phyloP scores from a whole-genome alignment of 2,329 filamentous ascomycete species.

The Fusarium liriodendri region DNA sequence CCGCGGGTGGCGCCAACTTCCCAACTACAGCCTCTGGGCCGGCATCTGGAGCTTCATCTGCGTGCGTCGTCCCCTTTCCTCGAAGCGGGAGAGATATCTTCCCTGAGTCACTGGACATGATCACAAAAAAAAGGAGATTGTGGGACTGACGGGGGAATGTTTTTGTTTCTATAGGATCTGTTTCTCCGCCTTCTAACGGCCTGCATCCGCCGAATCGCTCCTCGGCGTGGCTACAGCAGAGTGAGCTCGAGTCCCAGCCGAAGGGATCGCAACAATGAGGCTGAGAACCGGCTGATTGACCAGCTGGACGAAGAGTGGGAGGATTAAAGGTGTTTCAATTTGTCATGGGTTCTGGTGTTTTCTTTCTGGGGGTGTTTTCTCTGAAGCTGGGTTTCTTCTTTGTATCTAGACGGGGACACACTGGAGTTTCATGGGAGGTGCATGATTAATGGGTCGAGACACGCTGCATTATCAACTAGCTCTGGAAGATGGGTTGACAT shows the following conservation, averaged over 20 bases:
- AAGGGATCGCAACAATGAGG: conserved; percentile 70
- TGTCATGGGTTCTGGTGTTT: conserved; percentile 9
- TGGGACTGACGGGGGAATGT: conserved; percentile 41
- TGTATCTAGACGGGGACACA: conserved; percentile 32
- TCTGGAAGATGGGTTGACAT: conserved; percentile 17
- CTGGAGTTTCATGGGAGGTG: conserved; percentile 38
- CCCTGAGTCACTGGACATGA: conserved; percentile 30
- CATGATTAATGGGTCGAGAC: conserved; percentile 26
- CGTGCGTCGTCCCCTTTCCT: conserved; percentile 58
- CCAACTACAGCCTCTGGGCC: conserved; percentile 94
- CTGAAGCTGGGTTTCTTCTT: conserved; percentile 13
- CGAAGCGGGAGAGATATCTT: conserved; percentile 46
- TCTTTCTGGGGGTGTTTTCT: conserved; percentile 4
- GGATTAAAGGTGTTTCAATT: conserved; percentile 59
- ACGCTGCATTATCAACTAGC: conserved; percentile 17
- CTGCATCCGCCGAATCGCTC: conserved; percentile 74
- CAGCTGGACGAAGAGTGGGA: conserved; percentile 98
- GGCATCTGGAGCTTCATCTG: conserved; percentile 86
- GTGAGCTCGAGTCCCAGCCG: conserved; percentile 67
- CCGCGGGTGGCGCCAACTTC: conserved; percentile 92
- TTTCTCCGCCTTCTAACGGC: conserved; percentile 77
- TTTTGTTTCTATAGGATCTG: conserved; percentile 62
- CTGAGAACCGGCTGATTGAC: conserved; percentile 94
- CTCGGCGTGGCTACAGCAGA: conserved; percentile 74
- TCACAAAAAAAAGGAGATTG: background rate